Percentiles rank a stretch among this genome's conserved stretches.
Evolutionary conservation across 163 green algal genomes (phyloP).

Genomic region (Scenedesmus sp.): DNA sequence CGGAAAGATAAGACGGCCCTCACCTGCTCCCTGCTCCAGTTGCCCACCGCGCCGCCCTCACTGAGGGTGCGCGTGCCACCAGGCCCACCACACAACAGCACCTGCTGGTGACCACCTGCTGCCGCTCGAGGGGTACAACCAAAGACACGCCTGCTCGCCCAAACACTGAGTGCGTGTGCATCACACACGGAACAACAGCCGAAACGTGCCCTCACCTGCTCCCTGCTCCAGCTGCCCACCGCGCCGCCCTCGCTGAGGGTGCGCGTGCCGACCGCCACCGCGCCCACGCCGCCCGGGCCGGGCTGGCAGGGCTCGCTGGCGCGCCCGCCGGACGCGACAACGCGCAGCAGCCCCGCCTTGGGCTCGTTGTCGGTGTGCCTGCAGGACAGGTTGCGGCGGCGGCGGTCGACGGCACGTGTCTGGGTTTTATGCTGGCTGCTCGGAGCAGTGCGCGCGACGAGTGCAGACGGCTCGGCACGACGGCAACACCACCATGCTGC

Average conservation of each 20-base stretch:
- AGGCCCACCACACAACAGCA: constrained; percentile 81
- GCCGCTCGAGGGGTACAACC: neutral
- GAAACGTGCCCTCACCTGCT: no score
- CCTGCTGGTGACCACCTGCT: constrained; percentile 59
- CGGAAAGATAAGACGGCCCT: no score
- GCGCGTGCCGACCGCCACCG: constrained; percentile 86
- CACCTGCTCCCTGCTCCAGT: constrained; percentile 86
- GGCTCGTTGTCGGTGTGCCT: constrained; percentile 93
- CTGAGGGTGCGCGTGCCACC: constrained; percentile 88
- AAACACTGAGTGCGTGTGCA: no score
- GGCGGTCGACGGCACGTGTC: no score
- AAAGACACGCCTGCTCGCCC: no score
- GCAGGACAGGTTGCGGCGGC: no score
- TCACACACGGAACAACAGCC: no score
- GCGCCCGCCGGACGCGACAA: constrained; percentile 89
- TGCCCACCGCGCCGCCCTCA: constrained; percentile 88
- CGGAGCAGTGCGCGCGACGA: no score
- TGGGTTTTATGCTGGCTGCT: no score
- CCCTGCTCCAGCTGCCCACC: constrained; percentile 86
- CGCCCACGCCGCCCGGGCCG: constrained; percentile 82
- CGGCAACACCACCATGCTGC: no score
- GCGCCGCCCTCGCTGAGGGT: constrained; percentile 89
- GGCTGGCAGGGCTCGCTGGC: constrained; percentile 62
- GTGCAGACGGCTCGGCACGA: no score
- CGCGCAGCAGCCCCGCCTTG: constrained; percentile 86